Percentiles rank a stretch among this genome's conserved stretches.
Evolutionary conservation across 805 yeast genomes (phyloP).

Genomic region (Candida germanica): DNA sequence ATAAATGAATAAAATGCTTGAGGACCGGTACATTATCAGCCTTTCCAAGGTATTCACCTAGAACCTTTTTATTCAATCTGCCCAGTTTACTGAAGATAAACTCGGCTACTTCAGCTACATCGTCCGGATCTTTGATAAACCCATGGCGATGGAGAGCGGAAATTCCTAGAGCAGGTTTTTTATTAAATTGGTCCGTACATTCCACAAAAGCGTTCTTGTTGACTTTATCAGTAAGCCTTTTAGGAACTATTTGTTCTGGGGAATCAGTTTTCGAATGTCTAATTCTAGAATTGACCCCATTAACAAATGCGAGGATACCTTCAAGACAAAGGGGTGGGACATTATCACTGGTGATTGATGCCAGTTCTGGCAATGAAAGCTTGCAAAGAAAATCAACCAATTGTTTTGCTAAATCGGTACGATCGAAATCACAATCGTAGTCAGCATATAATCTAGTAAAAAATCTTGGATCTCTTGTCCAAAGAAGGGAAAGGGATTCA

Average conservation of each 20-base stretch:
- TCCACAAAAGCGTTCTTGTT: conserved; percentile 72
- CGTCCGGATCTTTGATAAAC: conserved; percentile 50
- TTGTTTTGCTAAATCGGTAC: conserved; percentile 69
- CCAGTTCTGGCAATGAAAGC: conserved; percentile 82
- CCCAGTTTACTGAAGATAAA: conserved; percentile 79
- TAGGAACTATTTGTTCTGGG: conserved; percentile 18
- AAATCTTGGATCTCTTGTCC: conserved; percentile 77
- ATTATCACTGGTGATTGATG: conserved; percentile 70
- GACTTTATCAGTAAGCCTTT: conserved; percentile 41
- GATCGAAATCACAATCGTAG: conserved; percentile 88
- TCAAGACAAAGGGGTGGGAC: conserved; percentile 95
- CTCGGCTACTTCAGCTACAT: conserved; percentile 61
- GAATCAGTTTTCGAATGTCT: conserved; percentile 16
- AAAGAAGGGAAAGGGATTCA: conserved; percentile 76
- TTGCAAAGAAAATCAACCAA: conserved; percentile 70
- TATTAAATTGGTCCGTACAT: conserved; percentile 74
- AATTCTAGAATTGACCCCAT: conserved; percentile 55
- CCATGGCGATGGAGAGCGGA: conserved; percentile 59
- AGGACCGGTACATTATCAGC: conserved; percentile 62
- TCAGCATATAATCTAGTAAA: conserved; percentile 75
- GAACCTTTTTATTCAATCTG: conserved; percentile 77
- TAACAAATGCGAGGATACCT: conserved; percentile 70
- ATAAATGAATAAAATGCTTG: conserved; percentile 59
- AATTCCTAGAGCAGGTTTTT: conserved; percentile 75
- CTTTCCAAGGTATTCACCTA: conserved; percentile 85